phyloP scores from a whole-genome alignment of 257 asterid species.

The Solanum peruvianum region DNA sequence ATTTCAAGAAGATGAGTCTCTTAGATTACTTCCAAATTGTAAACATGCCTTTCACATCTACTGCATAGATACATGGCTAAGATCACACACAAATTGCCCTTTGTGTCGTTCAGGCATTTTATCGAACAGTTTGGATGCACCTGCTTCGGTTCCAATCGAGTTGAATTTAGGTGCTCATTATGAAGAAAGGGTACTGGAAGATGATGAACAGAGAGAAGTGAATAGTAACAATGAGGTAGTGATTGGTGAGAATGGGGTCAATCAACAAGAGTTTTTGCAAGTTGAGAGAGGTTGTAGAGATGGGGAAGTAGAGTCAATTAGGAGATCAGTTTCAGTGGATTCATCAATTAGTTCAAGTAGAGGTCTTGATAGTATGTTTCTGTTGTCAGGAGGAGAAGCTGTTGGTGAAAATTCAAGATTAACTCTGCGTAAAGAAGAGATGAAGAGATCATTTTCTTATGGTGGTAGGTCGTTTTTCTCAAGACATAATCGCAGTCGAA shows the following conservation, averaged over 20 bases:
- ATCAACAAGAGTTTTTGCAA: neutral
- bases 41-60: constrained; percentile 27
- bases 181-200: neutral
- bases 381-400: neutral
- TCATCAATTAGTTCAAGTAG: neutral
- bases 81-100: constrained; percentile 27
- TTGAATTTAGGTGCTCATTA: neutral
- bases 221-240: neutral
- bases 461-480: constrained; percentile 12
- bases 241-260: neutral
- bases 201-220: neutral
- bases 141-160: neutral
- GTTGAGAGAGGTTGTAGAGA: neutral
- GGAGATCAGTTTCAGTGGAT: constrained; percentile 18
- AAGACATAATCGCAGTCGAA: constrained; percentile 4
- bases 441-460: constrained; percentile 20
- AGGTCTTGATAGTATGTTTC: neutral
- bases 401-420: neutral
- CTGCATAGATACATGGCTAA: constrained; percentile 36
- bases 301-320: neutral
- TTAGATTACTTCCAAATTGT: constrained; percentile 29
- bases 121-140: neutral
- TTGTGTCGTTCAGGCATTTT: constrained; percentile 23
- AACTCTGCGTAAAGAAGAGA: neutral
- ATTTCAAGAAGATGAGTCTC: constrained; percentile 18